Base-by-base conservation (phyloP, 441 rosid species). In the Geranium incanum region DNA sequence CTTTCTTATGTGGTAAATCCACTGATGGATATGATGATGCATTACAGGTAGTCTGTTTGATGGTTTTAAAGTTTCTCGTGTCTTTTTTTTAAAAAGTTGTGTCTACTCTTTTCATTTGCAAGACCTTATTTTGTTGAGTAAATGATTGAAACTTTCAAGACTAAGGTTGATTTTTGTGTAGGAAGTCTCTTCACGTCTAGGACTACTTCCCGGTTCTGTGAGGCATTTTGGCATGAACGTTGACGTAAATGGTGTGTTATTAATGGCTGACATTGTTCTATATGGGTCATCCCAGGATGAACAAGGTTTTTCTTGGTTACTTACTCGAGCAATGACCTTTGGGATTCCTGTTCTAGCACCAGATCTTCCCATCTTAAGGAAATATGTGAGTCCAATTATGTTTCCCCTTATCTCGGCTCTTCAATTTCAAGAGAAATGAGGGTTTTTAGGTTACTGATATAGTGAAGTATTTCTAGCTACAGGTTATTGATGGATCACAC, bases 221-320 rank as follows among this genome's bases (percentile, higher is more conserved):
- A 77, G 81, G 82, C 91, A 87, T 83, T 90, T 86, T 84, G 92
- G 96, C 76, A 75, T 91, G 80, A 81, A 87, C 79, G 86, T 79
- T 67, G 92, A 95, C 81, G 93, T 84, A 74, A 88, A 91, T 77
- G 76, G 84, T 63, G 81, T 90, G 73, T 77, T 95, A 71, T 71
- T 85, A 72, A 86, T 90, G 93, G 88, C 97, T 41, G 98, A 95
- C 82, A 83, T 93, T 82, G 88, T 95, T 80, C 82, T 95, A 71
- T 91, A 93, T 81, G 94, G 89, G 74, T 88, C 99, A 78, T 93
- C 95, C 70, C 97, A 89, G 81, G 98, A 91, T 81, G 97, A 93
- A 76, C 98, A 93, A 81, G 88, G 84, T 71, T 95, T 95, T 70
- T 95, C 98, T 71, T 82, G 97, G 65, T 70, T 95, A 69, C 77